Evolutionary conservation across 1,139 yeast species (phyloP), one percentile per base, ranked within the genome.

Genomic region (Yamadazyma taylorii): DNA sequence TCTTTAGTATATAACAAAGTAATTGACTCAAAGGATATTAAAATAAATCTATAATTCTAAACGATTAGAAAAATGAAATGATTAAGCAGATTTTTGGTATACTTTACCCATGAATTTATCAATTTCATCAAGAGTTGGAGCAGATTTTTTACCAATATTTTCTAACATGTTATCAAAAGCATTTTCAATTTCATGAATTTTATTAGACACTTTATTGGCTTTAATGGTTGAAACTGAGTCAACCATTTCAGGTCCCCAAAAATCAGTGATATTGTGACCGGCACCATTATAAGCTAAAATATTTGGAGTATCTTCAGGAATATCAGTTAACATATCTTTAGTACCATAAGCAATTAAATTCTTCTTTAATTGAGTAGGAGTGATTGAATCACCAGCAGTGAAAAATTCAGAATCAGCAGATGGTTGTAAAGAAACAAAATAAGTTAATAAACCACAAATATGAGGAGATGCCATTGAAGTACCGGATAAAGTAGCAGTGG

Each of bases 241-340:
- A n/a, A n/a, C n/a, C n/a, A n/a, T n/a, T 37, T 39, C 45, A 7
- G 31, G 46, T 40, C 62, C 66, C 94, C 94, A 86, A 75, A 86
- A 85, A 37, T 73, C 77, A 41, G 80, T 69, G 57, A 86, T 63
- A 64, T 82, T 82, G 63, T 80, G 80, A 49, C 96, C 96, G 46
- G 83, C 97, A 69, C 98, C 98, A 61, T 92, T 92, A 77, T 69
- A 92, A 38, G 92, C 89, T 65, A 92, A 78, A 43, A 82, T 68
- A 69, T 92, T 92, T 53, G 96, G 96, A 38, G 97, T 85, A 21
- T 66, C 74, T 48, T 94, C 94, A 35, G 52, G 52, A 46, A 90
- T 67, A 51, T 85, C 66, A 17, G 47, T 38, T 35, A 69, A 50
- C 10, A 52, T 54, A 31, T 60, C 65, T 40, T 55, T 58, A 17